A percentile compares a stretch with the other conserved stretches of the same genome.
These are phyloP conservation scores for Xylaria sp. DNA, from an alignment of 2,329 filamentous ascomycete species.

Conservation along the genomic window DNA sequence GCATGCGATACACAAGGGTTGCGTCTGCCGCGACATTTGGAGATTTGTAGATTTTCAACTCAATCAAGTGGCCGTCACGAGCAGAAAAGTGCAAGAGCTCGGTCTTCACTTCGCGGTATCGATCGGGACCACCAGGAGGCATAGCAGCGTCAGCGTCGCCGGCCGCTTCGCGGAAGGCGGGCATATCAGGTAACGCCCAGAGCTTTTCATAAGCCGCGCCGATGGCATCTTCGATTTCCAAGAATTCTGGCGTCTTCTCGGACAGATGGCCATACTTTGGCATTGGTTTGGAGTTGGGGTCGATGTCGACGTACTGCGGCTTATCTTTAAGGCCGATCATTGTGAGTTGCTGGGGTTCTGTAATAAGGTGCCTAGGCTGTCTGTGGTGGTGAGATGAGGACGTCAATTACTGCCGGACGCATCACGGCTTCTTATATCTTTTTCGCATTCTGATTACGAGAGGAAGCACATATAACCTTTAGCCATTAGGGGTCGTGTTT, in stretches of 20 bases:
- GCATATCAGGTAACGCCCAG: conserved; percentile 44
- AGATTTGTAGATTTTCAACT: conserved; percentile 52
- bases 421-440: conserved; percentile 22
- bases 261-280: conserved; percentile 53
- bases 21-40: conserved; percentile 40
- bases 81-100: conserved; percentile 46
- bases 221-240: conserved; percentile 44
- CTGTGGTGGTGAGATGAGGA: neutral
- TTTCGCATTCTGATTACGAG: neutral
- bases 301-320: conserved; percentile 40
- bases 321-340: conserved; percentile 40
- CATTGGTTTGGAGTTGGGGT: conserved; percentile 50
- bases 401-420: neutral
- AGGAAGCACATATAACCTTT: neutral
- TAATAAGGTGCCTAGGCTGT: neutral
- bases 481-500: neutral
- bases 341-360: conserved; percentile 3
- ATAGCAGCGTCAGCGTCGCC: conserved; percentile 43
- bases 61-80: conserved; percentile 51
- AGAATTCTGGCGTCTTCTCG: conserved; percentile 49
- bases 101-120: conserved; percentile 51
- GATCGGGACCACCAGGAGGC: conserved; percentile 48
- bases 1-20: conserved; percentile 51
- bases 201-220: conserved; percentile 44
- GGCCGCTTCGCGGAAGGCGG: conserved; percentile 48